phyloP scores from a whole-genome alignment of 2,329 filamentous ascomycete genomes.

The Colletotrichum cereale region DNA sequence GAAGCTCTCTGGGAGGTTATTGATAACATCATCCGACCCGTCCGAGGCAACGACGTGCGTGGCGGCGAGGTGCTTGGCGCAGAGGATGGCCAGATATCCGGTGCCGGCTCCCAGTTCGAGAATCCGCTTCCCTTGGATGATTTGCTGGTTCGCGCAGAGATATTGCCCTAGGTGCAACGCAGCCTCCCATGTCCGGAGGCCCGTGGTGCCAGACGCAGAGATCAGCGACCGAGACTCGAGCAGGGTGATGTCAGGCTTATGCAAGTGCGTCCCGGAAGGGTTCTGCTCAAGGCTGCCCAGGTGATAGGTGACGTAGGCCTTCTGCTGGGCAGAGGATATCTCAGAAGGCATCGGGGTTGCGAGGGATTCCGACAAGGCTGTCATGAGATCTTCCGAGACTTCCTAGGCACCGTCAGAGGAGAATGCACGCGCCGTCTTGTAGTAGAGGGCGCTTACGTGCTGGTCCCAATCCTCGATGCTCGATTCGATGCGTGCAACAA shows the following conservation, averaged over 20 bases:
- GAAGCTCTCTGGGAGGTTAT: slow-evolving; percentile 75
- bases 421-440: neutral
- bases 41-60: slow-evolving; percentile 76
- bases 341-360: slow-evolving; percentile 74
- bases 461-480: slow-evolving; percentile 85
- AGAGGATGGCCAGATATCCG: slow-evolving; percentile 80
- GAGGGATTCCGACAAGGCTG: slow-evolving; percentile 74
- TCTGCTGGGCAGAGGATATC: slow-evolving; percentile 74
- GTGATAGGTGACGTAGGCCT: slow-evolving; percentile 81
- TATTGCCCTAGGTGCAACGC: slow-evolving; percentile 80
- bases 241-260: slow-evolving; percentile 64
- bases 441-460: slow-evolving; percentile 74
- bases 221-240: slow-evolving; percentile 78
- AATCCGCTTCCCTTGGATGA: slow-evolving; percentile 68
- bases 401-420: slow-evolving; percentile 66
- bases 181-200: slow-evolving; percentile 85
- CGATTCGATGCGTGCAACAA: slow-evolving; percentile 77
- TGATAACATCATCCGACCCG: slow-evolving; percentile 79
- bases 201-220: slow-evolving; percentile 79
- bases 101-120: slow-evolving; percentile 84
- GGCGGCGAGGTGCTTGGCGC: slow-evolving; percentile 74
- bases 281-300: slow-evolving; percentile 52
- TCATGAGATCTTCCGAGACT: slow-evolving; percentile 85
- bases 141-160: slow-evolving; percentile 62
- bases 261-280: slow-evolving; percentile 7